Percentiles rank a stretch among this genome's conserved stretches.
Evolutionary conservation across 257 asterid species (phyloP).

Genomic region (Penstemon barbatus): DNA sequence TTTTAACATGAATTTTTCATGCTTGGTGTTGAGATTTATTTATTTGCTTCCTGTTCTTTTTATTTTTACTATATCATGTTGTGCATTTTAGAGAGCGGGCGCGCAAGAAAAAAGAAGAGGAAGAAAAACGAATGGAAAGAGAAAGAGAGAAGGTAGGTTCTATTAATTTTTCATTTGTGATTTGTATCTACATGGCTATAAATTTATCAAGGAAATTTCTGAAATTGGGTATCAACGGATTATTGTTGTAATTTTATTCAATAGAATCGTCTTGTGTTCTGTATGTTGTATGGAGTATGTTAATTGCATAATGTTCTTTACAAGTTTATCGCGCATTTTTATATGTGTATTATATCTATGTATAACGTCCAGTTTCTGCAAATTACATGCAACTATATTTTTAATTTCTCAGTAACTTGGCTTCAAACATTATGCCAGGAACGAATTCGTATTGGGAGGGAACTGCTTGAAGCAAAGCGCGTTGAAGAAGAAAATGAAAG

Average conservation of each 20-base stretch:
- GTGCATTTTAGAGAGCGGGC: constrained; percentile 72
- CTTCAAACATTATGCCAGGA: constrained; percentile 57
- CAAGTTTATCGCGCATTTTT: background rate
- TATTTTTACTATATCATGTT: constrained; percentile 10
- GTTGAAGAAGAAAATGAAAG: constrained; percentile 97
- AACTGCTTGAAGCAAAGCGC: constrained; percentile 93
- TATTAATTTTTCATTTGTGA: background rate
- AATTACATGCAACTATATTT: background rate
- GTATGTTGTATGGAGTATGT: background rate
- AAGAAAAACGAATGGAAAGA: constrained; percentile 81
- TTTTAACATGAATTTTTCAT: constrained; percentile 13
- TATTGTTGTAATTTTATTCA: constrained; percentile 12
- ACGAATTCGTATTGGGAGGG: constrained; percentile 83
- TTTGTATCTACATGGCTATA: background rate
- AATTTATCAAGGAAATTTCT: background rate
- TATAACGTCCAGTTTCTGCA: no score
- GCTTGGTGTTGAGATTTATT: background rate
- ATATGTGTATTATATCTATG: no score
- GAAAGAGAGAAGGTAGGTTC: constrained; percentile 80
- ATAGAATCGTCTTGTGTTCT: background rate
- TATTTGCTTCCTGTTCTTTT: constrained; percentile 16
- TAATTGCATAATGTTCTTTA: background rate
- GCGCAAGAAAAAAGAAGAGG: constrained; percentile 95
- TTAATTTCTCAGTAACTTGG: constrained; percentile 21
- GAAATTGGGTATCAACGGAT: constrained; percentile 15